Base-by-base conservation (phyloP, 1,284 basidiomycete genomes). In the Erythrobasidium hasegawianum region DNA sequence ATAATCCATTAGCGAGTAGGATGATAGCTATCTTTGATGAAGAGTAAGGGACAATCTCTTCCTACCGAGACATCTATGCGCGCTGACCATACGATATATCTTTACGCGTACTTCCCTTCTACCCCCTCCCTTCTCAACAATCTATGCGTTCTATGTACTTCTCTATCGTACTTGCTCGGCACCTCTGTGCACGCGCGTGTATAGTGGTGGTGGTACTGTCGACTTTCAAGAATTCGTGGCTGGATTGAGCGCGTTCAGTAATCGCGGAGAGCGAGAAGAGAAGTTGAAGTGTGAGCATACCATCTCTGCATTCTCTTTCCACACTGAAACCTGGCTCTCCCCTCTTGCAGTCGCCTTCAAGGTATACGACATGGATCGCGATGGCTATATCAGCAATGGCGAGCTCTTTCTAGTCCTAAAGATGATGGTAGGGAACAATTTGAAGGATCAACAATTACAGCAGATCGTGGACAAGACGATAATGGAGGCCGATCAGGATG, bases 391-490 rank as follows among this genome's bases (percentile, higher is more conserved):
- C 76, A 96, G 92, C n/a, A 98, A 98, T 76, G 96, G 95, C 65
- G 95, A 98, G 79, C 84, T 98, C 53, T 98, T 97, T 81, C 81
- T 99, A 58, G 95, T 99, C 41, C 81, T 99, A 71, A 99, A 98
- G 83, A 97, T 98, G 91, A 99, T 99, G 95, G 96, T 98, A 50
- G 95, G 95, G 39, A 97, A 90, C 78, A 98, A 98, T 79, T 81
- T 97, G 74, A 97, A 98, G 88, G 96, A 99, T 78, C 90, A 96
- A 77, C 96, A 98, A 81, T 80, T 98, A 71, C 96, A 99, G 78
- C 95, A 98, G 79, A 99, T 99, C 71, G 96, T 98, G 11, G 96
- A 99, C 80, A 99, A 99, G 82, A 98, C 95, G 16, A 98, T 99
- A 77, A 95, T 98, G 91, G 95, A 98, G 80, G 95, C 94, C 14